These are phyloP conservation scores for Diaporthe humulicola DNA, from an alignment of 2,329 filamentous ascomycete species.

Conservation along the genomic window DNA sequence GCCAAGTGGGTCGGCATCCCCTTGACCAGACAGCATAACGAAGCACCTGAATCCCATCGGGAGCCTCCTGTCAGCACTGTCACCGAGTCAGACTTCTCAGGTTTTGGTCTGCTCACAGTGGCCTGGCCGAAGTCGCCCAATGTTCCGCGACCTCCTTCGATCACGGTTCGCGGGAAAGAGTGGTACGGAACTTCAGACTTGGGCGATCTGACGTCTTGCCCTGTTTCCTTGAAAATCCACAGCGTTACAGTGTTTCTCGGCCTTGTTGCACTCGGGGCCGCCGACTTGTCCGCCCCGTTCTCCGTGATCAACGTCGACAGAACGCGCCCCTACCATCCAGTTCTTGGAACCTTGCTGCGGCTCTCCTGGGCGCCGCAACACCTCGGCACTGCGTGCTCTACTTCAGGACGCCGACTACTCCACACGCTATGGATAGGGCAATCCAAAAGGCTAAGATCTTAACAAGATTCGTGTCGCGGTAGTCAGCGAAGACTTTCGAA, in stretches of 20 bases:
- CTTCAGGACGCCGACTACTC: slow-evolving; percentile 16
- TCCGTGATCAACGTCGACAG: slow-evolving; percentile 12
- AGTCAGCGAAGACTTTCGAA: slow-evolving; percentile 28
- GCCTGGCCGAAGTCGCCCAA: background rate
- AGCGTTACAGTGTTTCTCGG: slow-evolving; percentile 26
- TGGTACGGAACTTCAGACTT: slow-evolving; percentile 26
- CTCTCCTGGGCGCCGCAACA: background rate
- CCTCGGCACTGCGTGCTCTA: slow-evolving; percentile 14
- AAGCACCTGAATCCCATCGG: slow-evolving; percentile 1
- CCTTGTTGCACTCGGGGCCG: slow-evolving; percentile 11
- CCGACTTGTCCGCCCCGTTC: background rate
- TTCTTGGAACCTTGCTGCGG: slow-evolving; percentile 3
- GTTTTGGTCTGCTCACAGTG: background rate
- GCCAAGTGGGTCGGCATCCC: slow-evolving; percentile 19
- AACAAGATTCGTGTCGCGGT: slow-evolving; percentile 3
- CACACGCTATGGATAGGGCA: background rate
- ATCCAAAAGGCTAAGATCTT: background rate
- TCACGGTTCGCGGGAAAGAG: background rate
- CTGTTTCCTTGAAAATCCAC: slow-evolving; percentile 19
- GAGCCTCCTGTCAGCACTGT: slow-evolving; percentile 9
- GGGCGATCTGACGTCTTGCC: slow-evolving; percentile 31
- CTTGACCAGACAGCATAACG: slow-evolving; percentile 20
- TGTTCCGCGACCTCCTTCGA: slow-evolving; percentile 2
- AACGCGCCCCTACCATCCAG: background rate
- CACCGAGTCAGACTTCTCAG: background rate